These are phyloP conservation scores for Sarocladium strictum DNA, from an alignment of 2,329 filamentous ascomycete genomes.

Conservation along the genomic window DNA sequence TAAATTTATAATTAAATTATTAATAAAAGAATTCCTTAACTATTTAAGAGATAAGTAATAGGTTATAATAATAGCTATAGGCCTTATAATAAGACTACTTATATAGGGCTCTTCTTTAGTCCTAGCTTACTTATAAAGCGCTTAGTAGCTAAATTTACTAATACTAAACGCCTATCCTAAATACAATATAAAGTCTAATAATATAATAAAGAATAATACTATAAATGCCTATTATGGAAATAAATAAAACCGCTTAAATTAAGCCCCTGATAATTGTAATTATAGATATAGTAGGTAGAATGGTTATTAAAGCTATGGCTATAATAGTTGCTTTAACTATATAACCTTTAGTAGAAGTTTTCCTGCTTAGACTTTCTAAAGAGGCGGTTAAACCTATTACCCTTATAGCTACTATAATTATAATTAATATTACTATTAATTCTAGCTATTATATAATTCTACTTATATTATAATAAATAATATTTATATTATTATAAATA, in stretches of 20 bases:
- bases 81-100: neutral
- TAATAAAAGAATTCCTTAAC: neutral
- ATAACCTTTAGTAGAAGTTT: neutral
- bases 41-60: neutral
- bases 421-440: neutral
- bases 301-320: neutral
- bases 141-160: neutral
- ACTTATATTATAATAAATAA: neutral
- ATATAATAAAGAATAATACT: neutral
- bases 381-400: neutral
- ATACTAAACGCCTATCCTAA: neutral
- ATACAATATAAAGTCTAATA: neutral
- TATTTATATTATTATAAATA: neutral
- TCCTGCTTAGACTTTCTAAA: neutral
- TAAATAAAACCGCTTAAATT: neutral
- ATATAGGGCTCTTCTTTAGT: neutral
- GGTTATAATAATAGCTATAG: neutral
- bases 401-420: neutral
- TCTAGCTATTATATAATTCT: neutral
- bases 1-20: neutral
- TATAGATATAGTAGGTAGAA: neutral
- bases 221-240: neutral
- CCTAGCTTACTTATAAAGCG: neutral
- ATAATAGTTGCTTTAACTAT: neutral
- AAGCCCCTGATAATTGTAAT: neutral